Conservation (phyloP, 2,329 filamentous ascomycete genomes). For the Fusarium brevicatenulatum region DNA sequence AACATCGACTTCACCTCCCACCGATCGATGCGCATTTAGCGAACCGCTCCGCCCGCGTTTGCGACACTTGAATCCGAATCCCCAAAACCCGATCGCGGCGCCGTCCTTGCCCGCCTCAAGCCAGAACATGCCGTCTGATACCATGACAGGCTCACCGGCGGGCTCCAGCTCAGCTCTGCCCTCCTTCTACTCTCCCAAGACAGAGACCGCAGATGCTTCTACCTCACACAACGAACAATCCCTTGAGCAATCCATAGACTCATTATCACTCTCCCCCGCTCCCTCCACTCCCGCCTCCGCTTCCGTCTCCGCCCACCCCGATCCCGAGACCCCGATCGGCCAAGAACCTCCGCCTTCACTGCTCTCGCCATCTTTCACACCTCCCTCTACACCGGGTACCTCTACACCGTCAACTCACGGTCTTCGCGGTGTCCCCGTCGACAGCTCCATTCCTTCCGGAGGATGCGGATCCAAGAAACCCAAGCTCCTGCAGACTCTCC, state of each 20-base stretch:
- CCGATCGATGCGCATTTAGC: conserved; percentile 32
- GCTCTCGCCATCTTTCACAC: conserved; percentile 87
- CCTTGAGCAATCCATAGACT: conserved; percentile 46
- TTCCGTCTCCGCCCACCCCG: conserved; percentile 22
- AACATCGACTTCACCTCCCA: background rate
- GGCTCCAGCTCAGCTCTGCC: conserved; percentile 53
- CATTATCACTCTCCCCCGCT: conserved; percentile 51
- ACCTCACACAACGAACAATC: conserved; percentile 30
- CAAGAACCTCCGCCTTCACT: conserved; percentile 70
- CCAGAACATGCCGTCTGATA: conserved; percentile 45
- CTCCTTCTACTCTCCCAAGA: conserved; percentile 59
- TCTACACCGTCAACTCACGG: conserved; percentile 59
- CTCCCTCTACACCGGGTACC: conserved; percentile 71
- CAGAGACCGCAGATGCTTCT: conserved; percentile 42
- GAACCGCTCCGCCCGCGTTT: conserved; percentile 2
- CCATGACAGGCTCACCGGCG: conserved; percentile 44
- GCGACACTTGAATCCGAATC: conserved; percentile 33
- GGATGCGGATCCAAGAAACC: conserved; percentile 73
- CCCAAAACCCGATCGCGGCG: conserved; percentile 39
- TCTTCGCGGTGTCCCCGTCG: conserved; percentile 67
- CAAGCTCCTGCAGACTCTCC: conserved; percentile 78
- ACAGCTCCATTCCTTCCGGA: conserved; percentile 66
- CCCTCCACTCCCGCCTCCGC: conserved; percentile 26
- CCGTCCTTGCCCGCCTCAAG: conserved; percentile 33
- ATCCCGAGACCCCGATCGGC: conserved; percentile 35